Evolutionary conservation across 2,329 filamentous ascomycete genomes (phyloP).

Genomic region (Geosmithia flava): DNA sequence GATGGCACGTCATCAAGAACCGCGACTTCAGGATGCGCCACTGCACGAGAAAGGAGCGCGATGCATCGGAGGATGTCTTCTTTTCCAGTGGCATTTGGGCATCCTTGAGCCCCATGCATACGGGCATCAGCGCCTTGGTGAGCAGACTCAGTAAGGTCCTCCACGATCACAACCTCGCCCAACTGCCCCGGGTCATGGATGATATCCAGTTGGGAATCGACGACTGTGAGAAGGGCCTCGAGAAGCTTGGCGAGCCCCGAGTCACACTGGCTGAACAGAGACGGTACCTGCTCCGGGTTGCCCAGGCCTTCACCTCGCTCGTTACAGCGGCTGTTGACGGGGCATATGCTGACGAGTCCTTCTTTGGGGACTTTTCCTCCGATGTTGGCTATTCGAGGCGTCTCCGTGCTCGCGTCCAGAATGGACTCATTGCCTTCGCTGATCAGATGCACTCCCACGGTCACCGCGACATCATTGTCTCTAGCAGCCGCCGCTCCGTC

Average conservation of each 20-base stretch:
- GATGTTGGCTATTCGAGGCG: slow-evolving; percentile 24
- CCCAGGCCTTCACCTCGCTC: slow-evolving; percentile 28
- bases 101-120: slow-evolving; percentile 14
- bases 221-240: slow-evolving; percentile 13
- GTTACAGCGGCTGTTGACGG: slow-evolving; percentile 35
- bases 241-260: slow-evolving; percentile 34
- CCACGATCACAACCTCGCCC: slow-evolving; percentile 27
- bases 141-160: slow-evolving; percentile 37
- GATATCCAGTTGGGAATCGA: slow-evolving; percentile 25
- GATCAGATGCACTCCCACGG: too few species aligned
- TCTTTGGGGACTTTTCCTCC: slow-evolving; percentile 17
- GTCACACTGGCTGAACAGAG: slow-evolving; percentile 32
- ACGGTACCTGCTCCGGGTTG: slow-evolving; percentile 31
- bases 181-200: slow-evolving; percentile 30
- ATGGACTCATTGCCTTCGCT: slow-evolving; percentile 33
- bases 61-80: slow-evolving; percentile 27
- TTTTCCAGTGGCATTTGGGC: slow-evolving; percentile 29
- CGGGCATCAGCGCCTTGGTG: slow-evolving; percentile 36
- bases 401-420: slow-evolving; percentile 41
- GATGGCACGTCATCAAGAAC: slow-evolving; percentile 29
- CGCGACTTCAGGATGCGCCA: slow-evolving; percentile 7
- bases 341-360: slow-evolving; percentile 29
- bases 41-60: slow-evolving; percentile 17
- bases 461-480: too few species aligned
- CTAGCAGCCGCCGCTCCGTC: too few species aligned